Percentiles rank a stretch among this genome's conserved stretches.
Conservation (phyloP, 441 rosid species). For the Pelargonium citronellum region DNA sequence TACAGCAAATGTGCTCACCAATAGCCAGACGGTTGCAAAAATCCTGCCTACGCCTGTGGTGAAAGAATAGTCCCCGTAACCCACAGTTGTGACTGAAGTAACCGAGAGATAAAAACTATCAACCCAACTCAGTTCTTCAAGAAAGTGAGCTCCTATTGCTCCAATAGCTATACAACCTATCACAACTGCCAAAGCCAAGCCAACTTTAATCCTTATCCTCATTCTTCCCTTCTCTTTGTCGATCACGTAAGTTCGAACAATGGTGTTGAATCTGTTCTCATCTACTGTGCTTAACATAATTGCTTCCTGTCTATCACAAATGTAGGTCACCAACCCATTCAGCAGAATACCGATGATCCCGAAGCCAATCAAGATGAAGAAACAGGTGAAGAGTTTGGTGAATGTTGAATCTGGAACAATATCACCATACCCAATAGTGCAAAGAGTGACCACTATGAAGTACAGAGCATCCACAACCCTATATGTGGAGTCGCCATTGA, state of each 20-base stretch:
- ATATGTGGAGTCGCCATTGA: constrained; percentile 37
- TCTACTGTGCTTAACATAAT: constrained; percentile 51
- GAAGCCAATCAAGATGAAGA: constrained; percentile 49
- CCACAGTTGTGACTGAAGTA: constrained; percentile 64
- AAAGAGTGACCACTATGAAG: constrained; percentile 57
- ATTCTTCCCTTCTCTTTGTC: constrained; percentile 59
- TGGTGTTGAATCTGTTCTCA: constrained; percentile 37
- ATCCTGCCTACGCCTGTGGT: constrained; percentile 40
- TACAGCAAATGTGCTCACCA: constrained; percentile 54
- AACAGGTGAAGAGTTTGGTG: constrained; percentile 50
- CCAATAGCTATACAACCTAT: constrained; percentile 46
- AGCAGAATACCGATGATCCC: constrained; percentile 59
- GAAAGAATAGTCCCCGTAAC: constrained; percentile 61
- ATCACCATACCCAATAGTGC: constrained; percentile 69
- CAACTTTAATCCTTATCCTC: constrained; percentile 57
- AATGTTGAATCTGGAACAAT: constrained; percentile 53
- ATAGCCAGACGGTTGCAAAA: constrained; percentile 57
- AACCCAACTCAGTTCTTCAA: constrained; percentile 49
- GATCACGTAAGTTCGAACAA: constrained; percentile 43
- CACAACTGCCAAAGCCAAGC: constrained; percentile 45
- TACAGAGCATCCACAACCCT: constrained; percentile 55
- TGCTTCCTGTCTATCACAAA: constrained; percentile 57
- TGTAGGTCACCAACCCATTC: constrained; percentile 52
- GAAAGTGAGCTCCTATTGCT: constrained; percentile 34
- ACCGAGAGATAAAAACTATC: constrained; percentile 60